These are phyloP conservation scores for Neurospora sp. DNA, from an alignment of 495 filamentous ascomycete species.

Conservation along the genomic window DNA sequence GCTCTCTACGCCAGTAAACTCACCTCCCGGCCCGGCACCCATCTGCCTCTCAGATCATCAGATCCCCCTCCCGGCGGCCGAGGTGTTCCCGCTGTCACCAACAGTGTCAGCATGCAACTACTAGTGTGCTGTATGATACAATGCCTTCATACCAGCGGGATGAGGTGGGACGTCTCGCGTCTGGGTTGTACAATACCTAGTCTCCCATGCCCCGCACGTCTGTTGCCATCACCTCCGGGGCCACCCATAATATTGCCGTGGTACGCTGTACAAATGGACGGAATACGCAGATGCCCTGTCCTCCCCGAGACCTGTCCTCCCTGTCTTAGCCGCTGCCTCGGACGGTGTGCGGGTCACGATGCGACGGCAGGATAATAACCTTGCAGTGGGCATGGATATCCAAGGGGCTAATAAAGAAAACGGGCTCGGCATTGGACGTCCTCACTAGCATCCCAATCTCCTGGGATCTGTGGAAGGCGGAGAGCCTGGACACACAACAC, in stretches of 20 bases:
- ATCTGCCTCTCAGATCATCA: not conserved
- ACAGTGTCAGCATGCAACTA: not conserved
- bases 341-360: not conserved
- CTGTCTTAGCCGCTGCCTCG: not conserved
- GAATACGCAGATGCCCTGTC: not conserved
- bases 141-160: not conserved
- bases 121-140: not conserved
- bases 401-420: constrained; percentile 17
- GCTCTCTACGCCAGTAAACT: not conserved
- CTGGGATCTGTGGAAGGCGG: constrained; percentile 18
- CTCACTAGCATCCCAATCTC: constrained; percentile 28
- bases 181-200: not conserved
- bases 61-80: not conserved
- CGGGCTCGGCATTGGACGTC: constrained; percentile 21
- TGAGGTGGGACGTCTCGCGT: not conserved
- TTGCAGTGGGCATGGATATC: constrained; percentile 14
- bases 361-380: constrained; percentile 3
- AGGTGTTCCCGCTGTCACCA: not conserved
- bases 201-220: not conserved
- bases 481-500: not conserved
- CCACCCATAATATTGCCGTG: not conserved
- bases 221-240: constrained; percentile 2
- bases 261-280: constrained; percentile 1
- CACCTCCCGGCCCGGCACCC: not conserved
- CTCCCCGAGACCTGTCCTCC: not conserved